Evolutionary conservation across 176 grass and related monocot genomes (phyloP).

Genomic region (Pontederia crassipes): DNA sequence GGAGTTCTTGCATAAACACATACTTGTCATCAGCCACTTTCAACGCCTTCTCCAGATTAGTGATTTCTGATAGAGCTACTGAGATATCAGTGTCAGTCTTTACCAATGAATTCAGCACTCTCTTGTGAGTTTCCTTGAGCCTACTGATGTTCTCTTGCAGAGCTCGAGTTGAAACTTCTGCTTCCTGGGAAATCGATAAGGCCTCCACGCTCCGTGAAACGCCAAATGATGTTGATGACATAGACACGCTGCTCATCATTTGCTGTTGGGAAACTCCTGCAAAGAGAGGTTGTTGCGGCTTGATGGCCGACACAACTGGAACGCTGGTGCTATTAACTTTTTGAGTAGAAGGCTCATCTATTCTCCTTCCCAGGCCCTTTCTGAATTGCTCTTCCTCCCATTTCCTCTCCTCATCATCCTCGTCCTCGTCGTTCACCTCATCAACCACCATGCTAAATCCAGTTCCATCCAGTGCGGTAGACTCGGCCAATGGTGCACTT

Average conservation of each 20-base stretch:
- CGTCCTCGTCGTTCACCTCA: slow-evolving; percentile 23
- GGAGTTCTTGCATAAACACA: slow-evolving; percentile 80
- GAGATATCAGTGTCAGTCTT: slow-evolving; percentile 57
- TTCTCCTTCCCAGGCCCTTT: slow-evolving; percentile 63
- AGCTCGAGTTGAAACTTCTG: slow-evolving; percentile 66
- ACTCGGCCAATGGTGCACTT: slow-evolving; percentile 32
- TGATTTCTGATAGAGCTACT: slow-evolving; percentile 79
- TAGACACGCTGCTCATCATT: slow-evolving; percentile 11
- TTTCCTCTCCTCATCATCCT: slow-evolving; percentile 75
- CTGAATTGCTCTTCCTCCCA: slow-evolving; percentile 96
- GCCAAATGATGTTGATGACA: slow-evolving; percentile 32
- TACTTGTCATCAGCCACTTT: slow-evolving; percentile 73
- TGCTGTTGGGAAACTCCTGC: slow-evolving; percentile 19
- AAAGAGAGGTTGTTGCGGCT: slow-evolving; percentile 33
- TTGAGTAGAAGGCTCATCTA: slow-evolving; percentile 49
- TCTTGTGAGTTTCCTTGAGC: slow-evolving; percentile 73
- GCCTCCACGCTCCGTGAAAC: slow-evolving; percentile 41
- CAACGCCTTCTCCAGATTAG: slow-evolving; percentile 50
- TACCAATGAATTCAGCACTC: slow-evolving; percentile 42
- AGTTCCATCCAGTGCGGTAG: slow-evolving; percentile 20
- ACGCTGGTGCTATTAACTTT: slow-evolving; percentile 29
- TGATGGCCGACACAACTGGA: slow-evolving; percentile 27
- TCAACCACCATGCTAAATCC: slow-evolving; percentile 29
- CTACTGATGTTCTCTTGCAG: slow-evolving; percentile 67
- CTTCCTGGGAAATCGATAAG: slow-evolving; percentile 72